Conservation (phyloP, 2,329 filamentous ascomycete species). For the Gaeumannomyces sp. region DNA sequence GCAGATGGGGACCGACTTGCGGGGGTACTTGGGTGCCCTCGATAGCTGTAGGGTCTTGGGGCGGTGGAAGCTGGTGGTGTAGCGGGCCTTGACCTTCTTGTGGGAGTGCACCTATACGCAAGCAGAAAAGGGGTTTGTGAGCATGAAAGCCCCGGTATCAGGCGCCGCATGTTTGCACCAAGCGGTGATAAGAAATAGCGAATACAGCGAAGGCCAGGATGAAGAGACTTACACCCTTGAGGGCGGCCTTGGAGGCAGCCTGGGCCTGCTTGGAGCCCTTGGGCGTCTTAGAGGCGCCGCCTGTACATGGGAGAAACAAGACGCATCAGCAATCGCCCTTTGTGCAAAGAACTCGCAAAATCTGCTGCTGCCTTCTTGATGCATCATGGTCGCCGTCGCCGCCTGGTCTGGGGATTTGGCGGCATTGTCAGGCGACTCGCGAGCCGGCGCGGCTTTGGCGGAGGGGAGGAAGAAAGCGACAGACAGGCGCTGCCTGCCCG, state of each 20-base stretch:
- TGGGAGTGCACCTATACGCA: constrained; percentile 47
- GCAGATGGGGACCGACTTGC: constrained; percentile 85
- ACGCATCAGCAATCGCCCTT: constrained; percentile 69
- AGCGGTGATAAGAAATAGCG: background rate
- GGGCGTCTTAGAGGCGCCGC: constrained; percentile 42
- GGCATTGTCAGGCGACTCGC: constrained; percentile 4
- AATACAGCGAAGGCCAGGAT: constrained; percentile 10
- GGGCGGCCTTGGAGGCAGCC: constrained; percentile 87
- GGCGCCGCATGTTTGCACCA: background rate
- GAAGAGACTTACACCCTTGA: constrained; percentile 76
- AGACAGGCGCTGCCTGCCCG: background rate
- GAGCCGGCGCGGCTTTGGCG: background rate
- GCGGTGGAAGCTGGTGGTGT: constrained; percentile 91
- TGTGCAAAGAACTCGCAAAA: constrained; percentile 63
- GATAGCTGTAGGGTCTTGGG: constrained; percentile 94
- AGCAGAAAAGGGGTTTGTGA: background rate
- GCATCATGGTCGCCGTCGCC: constrained; percentile 30
- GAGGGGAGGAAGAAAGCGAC: background rate
- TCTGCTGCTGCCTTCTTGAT: constrained; percentile 62
- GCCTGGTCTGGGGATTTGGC: constrained; percentile 1
- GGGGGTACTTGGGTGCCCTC: constrained; percentile 89
- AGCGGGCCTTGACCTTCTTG: constrained; percentile 90
- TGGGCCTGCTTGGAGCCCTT: constrained; percentile 80
- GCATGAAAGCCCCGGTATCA: background rate
- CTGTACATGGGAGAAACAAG: constrained; percentile 38